Percentiles rank a stretch among this genome's conserved stretches.
These are phyloP conservation scores for Kwoniella sp. DNA, from an alignment of 768 basidiomycete species.

Conservation along the genomic window DNA sequence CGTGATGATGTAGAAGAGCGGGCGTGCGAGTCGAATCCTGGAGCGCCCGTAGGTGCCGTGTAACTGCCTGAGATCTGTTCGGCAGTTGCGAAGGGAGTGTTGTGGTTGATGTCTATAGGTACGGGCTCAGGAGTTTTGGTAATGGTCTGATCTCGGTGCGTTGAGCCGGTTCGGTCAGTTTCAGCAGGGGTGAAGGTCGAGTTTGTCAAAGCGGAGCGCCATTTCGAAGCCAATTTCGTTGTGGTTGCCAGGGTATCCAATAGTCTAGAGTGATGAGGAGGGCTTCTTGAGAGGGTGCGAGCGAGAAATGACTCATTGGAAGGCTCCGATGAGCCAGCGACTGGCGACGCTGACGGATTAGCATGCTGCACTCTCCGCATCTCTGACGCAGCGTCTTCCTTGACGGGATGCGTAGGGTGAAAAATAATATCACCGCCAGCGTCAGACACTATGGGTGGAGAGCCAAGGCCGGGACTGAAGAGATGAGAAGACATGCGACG, in stretches of 20 bases:
- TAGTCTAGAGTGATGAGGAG: slow-evolving; percentile 27
- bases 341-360: not conserved
- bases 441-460: slow-evolving; percentile 34
- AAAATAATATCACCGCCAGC: slow-evolving; percentile 38
- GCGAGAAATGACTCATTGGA: not conserved
- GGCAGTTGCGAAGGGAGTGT: slow-evolving; percentile 44
- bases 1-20: not conserved
- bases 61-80: slow-evolving; percentile 33
- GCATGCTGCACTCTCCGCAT: slow-evolving; percentile 13
- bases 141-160: not conserved
- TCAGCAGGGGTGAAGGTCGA: slow-evolving; percentile 25
- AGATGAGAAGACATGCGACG: slow-evolving; percentile 33
- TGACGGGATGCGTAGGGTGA: slow-evolving; percentile 22
- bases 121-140: not conserved
- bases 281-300: slow-evolving; percentile 6
- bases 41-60: slow-evolving; percentile 48
- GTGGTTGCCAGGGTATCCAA: slow-evolving; percentile 37
- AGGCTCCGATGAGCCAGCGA: not conserved
- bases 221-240: slow-evolving; percentile 47
- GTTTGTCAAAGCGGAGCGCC: slow-evolving; percentile 40
- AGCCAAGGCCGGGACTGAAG: slow-evolving; percentile 29
- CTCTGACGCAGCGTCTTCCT: slow-evolving; percentile 11
- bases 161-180: not conserved
- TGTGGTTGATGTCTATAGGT: slow-evolving; percentile 45
- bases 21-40: slow-evolving; percentile 29